Conservation (phyloP, 1,284 basidiomycete genomes). For the Fomitopsis pinicola region DNA sequence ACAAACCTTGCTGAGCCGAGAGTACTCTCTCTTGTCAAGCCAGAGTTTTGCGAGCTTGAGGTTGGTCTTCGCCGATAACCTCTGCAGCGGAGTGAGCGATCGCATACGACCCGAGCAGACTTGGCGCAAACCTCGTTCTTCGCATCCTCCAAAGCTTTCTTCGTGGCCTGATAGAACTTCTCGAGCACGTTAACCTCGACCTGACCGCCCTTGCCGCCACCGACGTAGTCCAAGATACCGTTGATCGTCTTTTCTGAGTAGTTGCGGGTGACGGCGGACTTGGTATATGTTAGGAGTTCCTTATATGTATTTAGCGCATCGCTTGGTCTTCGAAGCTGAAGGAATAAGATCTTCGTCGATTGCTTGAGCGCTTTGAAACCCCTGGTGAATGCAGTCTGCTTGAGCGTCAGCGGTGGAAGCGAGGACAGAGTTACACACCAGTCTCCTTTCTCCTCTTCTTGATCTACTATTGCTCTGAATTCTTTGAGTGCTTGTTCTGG, state of each 20-base stretch:
- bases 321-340: conserved; percentile 71
- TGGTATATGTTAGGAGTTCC: conserved; percentile 86
- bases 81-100: conserved; percentile 41
- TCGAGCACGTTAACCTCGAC: conserved; percentile 89
- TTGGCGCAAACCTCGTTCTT: conserved; percentile 82
- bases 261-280: conserved; percentile 86
- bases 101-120: not conserved
- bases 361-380: conserved; percentile 99
- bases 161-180: conserved; percentile 93
- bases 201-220: conserved; percentile 80
- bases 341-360: conserved; percentile 91
- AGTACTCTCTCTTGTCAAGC: conserved; percentile 93
- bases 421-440: conserved; percentile 51
- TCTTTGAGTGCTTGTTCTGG: conserved; percentile 87
- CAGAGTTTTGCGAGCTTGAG: conserved; percentile 97
- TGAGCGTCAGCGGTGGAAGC: not conserved
- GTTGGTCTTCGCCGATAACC: conserved; percentile 93
- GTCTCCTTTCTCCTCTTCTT: conserved; percentile 88
- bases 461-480: conserved; percentile 83
- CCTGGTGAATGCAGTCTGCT: conserved; percentile 42
- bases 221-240: conserved; percentile 97
- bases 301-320: conserved; percentile 88
- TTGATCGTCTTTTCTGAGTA: conserved; percentile 99
- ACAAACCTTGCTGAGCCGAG: conserved; percentile 67
- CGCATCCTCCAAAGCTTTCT: conserved; percentile 84